These are phyloP conservation scores for Aspergillus aculeatus DNA, from an alignment of 2,329 filamentous ascomycete genomes.

Conservation along the genomic window DNA sequence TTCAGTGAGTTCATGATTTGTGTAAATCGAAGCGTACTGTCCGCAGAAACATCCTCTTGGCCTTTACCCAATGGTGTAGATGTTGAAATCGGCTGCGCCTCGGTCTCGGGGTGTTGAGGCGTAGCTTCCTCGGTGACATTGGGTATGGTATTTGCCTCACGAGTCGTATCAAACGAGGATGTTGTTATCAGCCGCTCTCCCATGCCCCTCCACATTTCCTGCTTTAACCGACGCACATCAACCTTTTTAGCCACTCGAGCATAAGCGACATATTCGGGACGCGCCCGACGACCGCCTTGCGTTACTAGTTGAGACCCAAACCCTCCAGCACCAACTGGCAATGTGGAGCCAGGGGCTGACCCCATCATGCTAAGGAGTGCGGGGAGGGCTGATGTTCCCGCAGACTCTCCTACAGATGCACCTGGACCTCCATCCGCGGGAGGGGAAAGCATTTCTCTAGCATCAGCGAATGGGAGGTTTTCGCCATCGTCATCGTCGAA, in stretches of 20 bases:
- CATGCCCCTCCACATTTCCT: conserved; percentile 65
- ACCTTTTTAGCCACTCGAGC: conserved; percentile 67
- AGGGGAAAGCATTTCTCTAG: conserved; percentile 49
- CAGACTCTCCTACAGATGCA: conserved; percentile 33
- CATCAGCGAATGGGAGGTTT: conserved; percentile 50
- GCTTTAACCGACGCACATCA: conserved; percentile 62
- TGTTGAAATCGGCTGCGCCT: conserved; percentile 34
- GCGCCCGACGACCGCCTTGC: conserved; percentile 56
- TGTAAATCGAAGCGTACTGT: conserved; percentile 74
- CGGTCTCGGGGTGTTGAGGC: conserved; percentile 24
- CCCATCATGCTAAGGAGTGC: conserved; percentile 42
- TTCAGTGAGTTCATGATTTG: conserved; percentile 87
- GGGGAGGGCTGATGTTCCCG: conserved; percentile 37
- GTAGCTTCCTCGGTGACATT: conserved; percentile 11
- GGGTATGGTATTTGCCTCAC: conserved; percentile 26
- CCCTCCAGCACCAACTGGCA: conserved; percentile 49
- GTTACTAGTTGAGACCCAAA: conserved; percentile 64
- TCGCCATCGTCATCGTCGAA: conserved; percentile 49
- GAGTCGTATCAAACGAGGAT: conserved; percentile 33
- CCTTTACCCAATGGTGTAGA: conserved; percentile 30
- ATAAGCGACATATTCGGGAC: conserved; percentile 66
- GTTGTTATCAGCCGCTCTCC: conserved; percentile 46
- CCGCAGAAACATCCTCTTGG: conserved; percentile 37
- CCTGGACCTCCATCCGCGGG: conserved; percentile 34
- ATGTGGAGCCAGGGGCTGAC: conserved; percentile 38